A percentile compares a stretch with the other conserved stretches of the same genome.
Evolutionary conservation across 495 filamentous ascomycete species (phyloP).

Genomic region (Usnea hakonensis): DNA sequence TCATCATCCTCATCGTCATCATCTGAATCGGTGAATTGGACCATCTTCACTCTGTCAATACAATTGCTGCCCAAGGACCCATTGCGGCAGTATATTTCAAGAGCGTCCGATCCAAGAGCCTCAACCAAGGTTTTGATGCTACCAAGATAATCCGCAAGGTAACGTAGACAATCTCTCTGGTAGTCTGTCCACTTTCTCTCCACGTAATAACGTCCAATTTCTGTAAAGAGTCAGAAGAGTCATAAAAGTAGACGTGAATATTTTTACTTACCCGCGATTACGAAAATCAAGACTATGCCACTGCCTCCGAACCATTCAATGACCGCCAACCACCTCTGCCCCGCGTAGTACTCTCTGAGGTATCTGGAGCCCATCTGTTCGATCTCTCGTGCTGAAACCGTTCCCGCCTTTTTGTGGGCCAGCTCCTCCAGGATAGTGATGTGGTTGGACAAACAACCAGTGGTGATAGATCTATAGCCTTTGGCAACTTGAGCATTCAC

Average conservation of each 20-base stretch:
- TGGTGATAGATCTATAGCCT: neutral
- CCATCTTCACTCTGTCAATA: neutral
- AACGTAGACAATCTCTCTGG: neutral
- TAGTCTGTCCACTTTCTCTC: neutral
- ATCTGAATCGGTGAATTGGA: neutral
- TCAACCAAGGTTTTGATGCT: neutral
- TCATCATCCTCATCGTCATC: neutral
- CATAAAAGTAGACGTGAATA: neutral
- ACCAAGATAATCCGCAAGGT: neutral
- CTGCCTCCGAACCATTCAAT: neutral
- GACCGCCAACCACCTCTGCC: neutral
- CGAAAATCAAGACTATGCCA: neutral
- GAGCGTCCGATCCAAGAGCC: neutral
- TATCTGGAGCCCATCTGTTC: neutral
- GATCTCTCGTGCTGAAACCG: neutral
- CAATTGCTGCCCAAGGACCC: neutral
- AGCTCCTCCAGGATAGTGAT: neutral
- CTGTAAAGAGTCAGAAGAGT: neutral
- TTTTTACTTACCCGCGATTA: neutral
- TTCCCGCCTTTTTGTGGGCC: neutral
- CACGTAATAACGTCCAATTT: neutral
- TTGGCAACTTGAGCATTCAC: neutral
- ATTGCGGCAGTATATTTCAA: neutral
- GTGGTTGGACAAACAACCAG: neutral
- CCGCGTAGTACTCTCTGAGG: neutral